Percentiles rank a stretch among this genome's conserved stretches.
Conservation (phyloP, 1,139 yeast genomes). For the Saccharomyces uvarum region DNA sequence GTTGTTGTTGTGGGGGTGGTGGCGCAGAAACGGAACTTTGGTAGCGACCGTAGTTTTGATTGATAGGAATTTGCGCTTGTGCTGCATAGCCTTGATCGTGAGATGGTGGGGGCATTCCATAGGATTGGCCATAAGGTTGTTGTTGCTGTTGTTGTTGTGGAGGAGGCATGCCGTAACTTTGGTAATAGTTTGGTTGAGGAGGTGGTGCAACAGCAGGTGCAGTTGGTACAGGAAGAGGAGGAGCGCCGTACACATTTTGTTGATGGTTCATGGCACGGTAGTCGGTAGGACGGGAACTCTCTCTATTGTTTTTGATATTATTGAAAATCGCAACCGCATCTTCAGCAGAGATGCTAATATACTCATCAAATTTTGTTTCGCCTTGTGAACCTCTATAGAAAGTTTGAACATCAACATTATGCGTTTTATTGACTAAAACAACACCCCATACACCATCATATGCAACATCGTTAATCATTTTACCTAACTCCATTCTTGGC, state of each 20-base stretch:
- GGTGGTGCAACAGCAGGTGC: constrained; percentile 10
- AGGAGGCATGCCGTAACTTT: constrained; percentile 12
- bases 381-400: constrained; percentile 64
- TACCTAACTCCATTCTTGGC: constrained; percentile 46
- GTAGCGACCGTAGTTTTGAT: constrained; percentile 21
- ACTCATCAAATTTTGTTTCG: constrained; percentile 74
- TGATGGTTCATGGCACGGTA: constrained; percentile 10
- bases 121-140: constrained; percentile 4
- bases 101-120: constrained; percentile 9
- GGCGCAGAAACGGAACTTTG: constrained; percentile 31
- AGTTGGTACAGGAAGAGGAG: constrained; percentile 5
- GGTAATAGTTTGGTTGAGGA: constrained; percentile 13
- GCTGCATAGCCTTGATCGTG: constrained; percentile 12
- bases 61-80: constrained; percentile 6
- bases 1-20: constrained; percentile 28
- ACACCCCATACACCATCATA: constrained; percentile 73
- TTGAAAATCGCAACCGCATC: constrained; percentile 49
- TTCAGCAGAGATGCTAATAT: constrained; percentile 55
- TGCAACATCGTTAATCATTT: constrained; percentile 67
- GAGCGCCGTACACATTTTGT: constrained; percentile 3
- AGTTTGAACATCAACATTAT: constrained; percentile 60
- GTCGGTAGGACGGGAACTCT: constrained; percentile 17
- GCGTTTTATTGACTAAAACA: constrained; percentile 51
- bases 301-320: constrained; percentile 33
- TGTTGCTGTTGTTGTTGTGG: constrained; percentile 11